phyloP scores from a whole-genome alignment of 345 rosid genomes.

The Turritis glabra region DNA sequence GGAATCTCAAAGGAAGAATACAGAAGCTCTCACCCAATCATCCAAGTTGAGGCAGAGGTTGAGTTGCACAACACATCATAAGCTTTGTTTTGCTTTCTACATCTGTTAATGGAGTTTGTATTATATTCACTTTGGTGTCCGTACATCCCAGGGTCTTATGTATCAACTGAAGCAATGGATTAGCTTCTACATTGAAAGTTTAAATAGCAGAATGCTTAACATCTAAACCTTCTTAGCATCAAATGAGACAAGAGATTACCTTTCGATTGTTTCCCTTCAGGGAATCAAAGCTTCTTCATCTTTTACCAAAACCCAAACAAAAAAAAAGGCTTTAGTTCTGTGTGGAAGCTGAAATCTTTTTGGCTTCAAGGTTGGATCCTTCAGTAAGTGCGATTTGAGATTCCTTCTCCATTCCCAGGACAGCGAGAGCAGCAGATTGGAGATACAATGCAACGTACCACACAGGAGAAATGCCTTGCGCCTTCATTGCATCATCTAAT shows the following conservation, averaged over 20 bases:
- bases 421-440: conserved; percentile 66
- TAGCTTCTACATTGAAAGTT: not conserved
- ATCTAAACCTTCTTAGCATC: conserved; percentile 7
- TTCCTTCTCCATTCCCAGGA: conserved; percentile 68
- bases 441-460: conserved; percentile 84
- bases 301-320: conserved; percentile 1
- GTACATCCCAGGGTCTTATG: not conserved
- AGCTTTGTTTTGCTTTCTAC: not conserved
- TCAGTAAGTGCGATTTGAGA: conserved; percentile 68
- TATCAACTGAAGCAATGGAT: conserved; percentile 23
- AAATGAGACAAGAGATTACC: not conserved
- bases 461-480: conserved; percentile 69
- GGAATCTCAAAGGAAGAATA: conserved; percentile 77
- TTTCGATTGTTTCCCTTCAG: not conserved
- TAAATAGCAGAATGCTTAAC: conserved; percentile 14
- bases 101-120: not conserved
- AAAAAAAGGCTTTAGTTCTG: not conserved
- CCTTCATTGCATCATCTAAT: conserved; percentile 68
- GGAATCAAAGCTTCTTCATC: not conserved
- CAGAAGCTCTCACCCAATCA: conserved; percentile 48
- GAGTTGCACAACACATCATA: conserved; percentile 2
- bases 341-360: conserved; percentile 29
- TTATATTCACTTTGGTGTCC: conserved; percentile 1
- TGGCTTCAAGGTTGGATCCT: conserved; percentile 66
- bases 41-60: conserved; percentile 10